These are phyloP conservation scores for Nicotiana benthamiana DNA, from an alignment of 257 asterid genomes.

Conservation along the genomic window DNA sequence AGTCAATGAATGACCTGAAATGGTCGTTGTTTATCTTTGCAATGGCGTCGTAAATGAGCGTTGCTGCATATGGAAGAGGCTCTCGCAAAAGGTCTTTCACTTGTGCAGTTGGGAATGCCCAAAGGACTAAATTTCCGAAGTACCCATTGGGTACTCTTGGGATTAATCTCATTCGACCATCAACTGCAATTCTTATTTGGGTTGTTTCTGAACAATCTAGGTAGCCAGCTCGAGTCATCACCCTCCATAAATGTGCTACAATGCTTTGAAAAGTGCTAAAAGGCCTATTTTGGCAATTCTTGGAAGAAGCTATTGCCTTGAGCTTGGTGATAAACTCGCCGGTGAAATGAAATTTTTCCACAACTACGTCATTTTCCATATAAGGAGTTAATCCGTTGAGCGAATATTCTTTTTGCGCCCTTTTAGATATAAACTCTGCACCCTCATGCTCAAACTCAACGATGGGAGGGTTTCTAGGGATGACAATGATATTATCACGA, in stretches of 20 bases:
- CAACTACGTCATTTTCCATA: slow-evolving; percentile 31
- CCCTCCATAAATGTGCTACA: slow-evolving; percentile 69
- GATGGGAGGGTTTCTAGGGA: slow-evolving; percentile 38
- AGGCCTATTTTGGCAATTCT: slow-evolving; percentile 26
- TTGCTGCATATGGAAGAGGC: slow-evolving; percentile 46
- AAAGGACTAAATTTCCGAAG: not conserved
- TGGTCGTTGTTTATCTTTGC: slow-evolving; percentile 39
- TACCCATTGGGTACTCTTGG: slow-evolving; percentile 44
- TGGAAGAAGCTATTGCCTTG: slow-evolving; percentile 49
- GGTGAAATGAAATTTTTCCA: slow-evolving; percentile 45
- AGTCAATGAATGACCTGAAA: slow-evolving; percentile 69
- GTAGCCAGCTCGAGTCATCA: slow-evolving; percentile 56
- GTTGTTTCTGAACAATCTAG: slow-evolving; percentile 41
- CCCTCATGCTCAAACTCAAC: slow-evolving; percentile 54
- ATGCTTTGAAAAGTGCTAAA: slow-evolving; percentile 70
- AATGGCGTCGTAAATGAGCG: slow-evolving; percentile 55
- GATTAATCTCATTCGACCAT: slow-evolving; percentile 55
- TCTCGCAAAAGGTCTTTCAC: slow-evolving; percentile 31
- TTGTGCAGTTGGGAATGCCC: slow-evolving; percentile 6
- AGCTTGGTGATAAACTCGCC: slow-evolving; percentile 44
- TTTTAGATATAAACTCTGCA: slow-evolving; percentile 31
- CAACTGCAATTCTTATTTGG: slow-evolving; percentile 48
- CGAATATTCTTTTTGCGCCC: slow-evolving; percentile 1
- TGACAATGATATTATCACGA: slow-evolving; percentile 40
- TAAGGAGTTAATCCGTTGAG: slow-evolving; percentile 9